Conservation (phyloP, 805 yeast genomes). For the Kuraishia ogatae region DNA sequence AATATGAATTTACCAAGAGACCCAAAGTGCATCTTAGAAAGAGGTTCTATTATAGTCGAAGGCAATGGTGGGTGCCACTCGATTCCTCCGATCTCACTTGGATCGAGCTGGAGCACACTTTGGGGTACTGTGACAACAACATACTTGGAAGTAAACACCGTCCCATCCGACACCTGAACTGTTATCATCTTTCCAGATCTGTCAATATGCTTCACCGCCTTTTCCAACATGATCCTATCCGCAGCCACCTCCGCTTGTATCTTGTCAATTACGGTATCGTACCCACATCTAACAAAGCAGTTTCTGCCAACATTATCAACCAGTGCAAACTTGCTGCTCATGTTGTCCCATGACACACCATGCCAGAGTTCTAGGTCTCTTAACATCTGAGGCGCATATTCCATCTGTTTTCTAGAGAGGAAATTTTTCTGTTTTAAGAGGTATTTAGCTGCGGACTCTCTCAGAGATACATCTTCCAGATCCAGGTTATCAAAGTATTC, state of each 20-base stretch:
- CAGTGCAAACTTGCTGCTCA: constrained; percentile 63
- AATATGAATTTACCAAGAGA: constrained; percentile 66
- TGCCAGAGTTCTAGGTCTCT: constrained; percentile 72
- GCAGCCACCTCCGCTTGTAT: constrained; percentile 30
- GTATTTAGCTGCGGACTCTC: constrained; percentile 37
- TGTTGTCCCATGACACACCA: constrained; percentile 58
- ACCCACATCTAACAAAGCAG: constrained; percentile 58
- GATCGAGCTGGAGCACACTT: constrained; percentile 45
- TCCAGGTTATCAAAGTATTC: constrained; percentile 42
- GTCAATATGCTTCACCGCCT: constrained; percentile 32
- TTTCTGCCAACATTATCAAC: constrained; percentile 74
- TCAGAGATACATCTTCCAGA: constrained; percentile 41
- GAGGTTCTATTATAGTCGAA: constrained; percentile 27
- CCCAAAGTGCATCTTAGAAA: constrained; percentile 49
- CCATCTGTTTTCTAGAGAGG: constrained; percentile 42
- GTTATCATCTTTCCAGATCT: constrained; percentile 18
- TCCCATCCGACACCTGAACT: constrained; percentile 26
- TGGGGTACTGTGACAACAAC: constrained; percentile 73
- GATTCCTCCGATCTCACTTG: constrained; percentile 33
- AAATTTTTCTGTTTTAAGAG: constrained; percentile 33
- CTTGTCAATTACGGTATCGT: constrained; percentile 40
- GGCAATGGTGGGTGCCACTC: constrained; percentile 52
- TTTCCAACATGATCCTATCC: constrained; percentile 27
- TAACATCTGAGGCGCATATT: constrained; percentile 40
- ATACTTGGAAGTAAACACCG: constrained; percentile 36